A percentile compares a stretch with the other conserved stretches of the same genome.
Evolutionary conservation across 1,139 yeast genomes (phyloP).

Genomic region (Ogataea hybrid): DNA sequence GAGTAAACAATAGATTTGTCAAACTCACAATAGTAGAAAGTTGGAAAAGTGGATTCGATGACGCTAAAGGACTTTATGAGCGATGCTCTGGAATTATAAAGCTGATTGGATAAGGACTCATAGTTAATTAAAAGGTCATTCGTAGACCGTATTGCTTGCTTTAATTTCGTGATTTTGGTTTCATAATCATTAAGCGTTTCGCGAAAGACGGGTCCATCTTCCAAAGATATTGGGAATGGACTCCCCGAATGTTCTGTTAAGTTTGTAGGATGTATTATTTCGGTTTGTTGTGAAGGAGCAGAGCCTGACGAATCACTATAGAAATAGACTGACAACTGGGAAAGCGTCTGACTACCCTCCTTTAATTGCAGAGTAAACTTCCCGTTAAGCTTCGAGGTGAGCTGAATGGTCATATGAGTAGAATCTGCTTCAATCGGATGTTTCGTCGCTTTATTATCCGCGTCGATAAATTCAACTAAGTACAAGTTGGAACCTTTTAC

Average conservation of each 20-base stretch:
- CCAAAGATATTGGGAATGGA: conserved; percentile 38
- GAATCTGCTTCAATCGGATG: not conserved
- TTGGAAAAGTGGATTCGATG: conserved; percentile 35
- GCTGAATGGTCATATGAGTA: not conserved
- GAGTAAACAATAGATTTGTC: conserved; percentile 12
- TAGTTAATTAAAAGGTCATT: conserved; percentile 21
- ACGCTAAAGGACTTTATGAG: conserved; percentile 35
- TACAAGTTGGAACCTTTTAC: not conserved
- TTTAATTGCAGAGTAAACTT: conserved; percentile 7
- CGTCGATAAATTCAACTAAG: conserved; percentile 1
- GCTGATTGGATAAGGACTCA: conserved; percentile 20
- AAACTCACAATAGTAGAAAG: conserved; percentile 27
- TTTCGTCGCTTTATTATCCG: conserved; percentile 2
- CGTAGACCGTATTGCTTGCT: conserved; percentile 39
- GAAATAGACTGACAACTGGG: conserved; percentile 7
- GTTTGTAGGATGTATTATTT: not conserved
- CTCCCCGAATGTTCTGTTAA: conserved; percentile 7
- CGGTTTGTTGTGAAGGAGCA: conserved; percentile 1
- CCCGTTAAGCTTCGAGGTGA: conserved; percentile 7
- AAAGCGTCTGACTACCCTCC: conserved; percentile 6
- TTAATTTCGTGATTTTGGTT: conserved; percentile 46
- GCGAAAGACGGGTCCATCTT: conserved; percentile 77
- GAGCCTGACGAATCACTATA: not conserved
- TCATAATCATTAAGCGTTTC: conserved; percentile 56
- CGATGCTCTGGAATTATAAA: conserved; percentile 14